Conservation (phyloP, 2,329 filamentous ascomycete genomes). For the Cladosporium sp. region DNA sequence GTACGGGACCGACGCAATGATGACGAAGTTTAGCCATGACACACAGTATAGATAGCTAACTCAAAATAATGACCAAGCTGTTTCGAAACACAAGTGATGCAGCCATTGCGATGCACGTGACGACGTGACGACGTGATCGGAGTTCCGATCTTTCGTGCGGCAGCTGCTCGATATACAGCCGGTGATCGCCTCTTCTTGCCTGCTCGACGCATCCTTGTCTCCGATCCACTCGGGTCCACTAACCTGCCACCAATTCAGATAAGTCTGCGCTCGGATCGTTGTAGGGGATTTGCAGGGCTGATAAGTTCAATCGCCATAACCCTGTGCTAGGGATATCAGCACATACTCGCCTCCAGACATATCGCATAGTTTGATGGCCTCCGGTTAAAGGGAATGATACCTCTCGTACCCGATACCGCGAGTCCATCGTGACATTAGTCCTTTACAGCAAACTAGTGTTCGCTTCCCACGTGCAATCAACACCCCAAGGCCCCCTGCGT, state of each 20-base stretch:
- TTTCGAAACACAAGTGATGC: not conserved
- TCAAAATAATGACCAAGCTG: not conserved
- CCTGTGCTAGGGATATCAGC: not conserved
- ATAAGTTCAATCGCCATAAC: not conserved
- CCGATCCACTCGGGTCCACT: not conserved
- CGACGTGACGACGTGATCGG: not conserved
- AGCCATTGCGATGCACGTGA: not conserved
- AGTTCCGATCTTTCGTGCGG: not conserved
- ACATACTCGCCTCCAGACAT: not conserved
- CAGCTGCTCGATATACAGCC: not conserved
- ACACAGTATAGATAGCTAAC: constrained; percentile 11
- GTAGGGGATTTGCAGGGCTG: not conserved
- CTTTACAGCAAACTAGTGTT: not conserved
- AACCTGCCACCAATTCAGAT: not conserved
- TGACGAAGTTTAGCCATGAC: constrained; percentile 16
- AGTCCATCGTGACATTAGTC: not conserved
- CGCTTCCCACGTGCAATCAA: not conserved
- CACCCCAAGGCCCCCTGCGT: not conserved
- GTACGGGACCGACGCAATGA: constrained; percentile 3
- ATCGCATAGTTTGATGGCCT: not conserved
- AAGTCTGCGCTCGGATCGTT: not conserved
- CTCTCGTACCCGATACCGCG: not conserved
- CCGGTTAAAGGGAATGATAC: not conserved
- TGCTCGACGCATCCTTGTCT: not conserved
- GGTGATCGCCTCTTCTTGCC: constrained; percentile 4